phyloP scores from a whole-genome alignment of 331 rosid genomes.

The Quercus lobata region DNA sequence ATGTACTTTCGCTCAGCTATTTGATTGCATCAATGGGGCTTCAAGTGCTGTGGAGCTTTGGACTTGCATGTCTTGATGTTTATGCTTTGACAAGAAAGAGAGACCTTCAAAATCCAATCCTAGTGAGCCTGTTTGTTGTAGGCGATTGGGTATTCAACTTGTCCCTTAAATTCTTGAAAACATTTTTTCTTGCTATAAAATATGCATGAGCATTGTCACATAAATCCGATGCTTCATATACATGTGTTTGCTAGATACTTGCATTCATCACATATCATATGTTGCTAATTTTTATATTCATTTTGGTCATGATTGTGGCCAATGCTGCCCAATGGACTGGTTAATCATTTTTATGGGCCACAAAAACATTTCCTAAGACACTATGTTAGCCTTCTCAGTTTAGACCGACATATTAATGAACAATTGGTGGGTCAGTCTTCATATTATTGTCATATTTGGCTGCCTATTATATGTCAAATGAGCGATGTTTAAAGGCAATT shows the following conservation, averaged over 20 bases:
- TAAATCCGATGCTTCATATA: background rate
- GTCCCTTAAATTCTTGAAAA: background rate
- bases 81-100: slow-evolving; percentile 82
- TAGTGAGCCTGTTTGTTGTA: slow-evolving; percentile 91
- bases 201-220: background rate
- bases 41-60: slow-evolving; percentile 96
- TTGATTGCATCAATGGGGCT: slow-evolving; percentile 97
- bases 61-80: slow-evolving; percentile 93
- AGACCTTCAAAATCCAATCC: slow-evolving; percentile 82
- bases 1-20: slow-evolving; percentile 55
- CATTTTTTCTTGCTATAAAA: background rate
- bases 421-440: background rate
- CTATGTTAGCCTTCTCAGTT: background rate
- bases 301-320: background rate
- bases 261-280: background rate
- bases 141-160: slow-evolving; percentile 85
- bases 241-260: background rate
- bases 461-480: background rate
- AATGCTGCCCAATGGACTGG: background rate
- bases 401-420: background rate
- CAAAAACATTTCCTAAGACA: background rate
- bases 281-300: background rate
- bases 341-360: background rate
- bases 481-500: background rate
- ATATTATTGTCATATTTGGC: background rate